Evolutionary conservation across 495 filamentous ascomycete species (phyloP), one percentile per base, ranked within the genome.

Genomic region (Pyrenopolyporus hunteri): DNA sequence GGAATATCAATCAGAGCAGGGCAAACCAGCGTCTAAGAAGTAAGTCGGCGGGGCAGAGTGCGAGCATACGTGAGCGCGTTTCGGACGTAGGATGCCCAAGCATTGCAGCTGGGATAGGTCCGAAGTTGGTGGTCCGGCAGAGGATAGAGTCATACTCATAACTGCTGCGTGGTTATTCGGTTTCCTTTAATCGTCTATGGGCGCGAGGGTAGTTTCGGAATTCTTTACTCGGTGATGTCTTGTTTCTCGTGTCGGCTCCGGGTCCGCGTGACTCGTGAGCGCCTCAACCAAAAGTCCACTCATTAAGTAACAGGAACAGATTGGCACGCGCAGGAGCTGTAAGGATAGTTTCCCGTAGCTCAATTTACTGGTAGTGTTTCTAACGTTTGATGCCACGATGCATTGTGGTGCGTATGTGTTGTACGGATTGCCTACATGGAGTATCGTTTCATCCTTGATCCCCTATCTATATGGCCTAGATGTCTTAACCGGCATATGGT

Each of bases 1-100:
- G 69, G 94, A 98, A 72, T 88, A 82, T 56, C 70, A 87, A 53
- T 80, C 71, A 54, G 70, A 70, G 48, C 71, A 81, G 67, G 64
- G 66, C 50, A 73, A 71, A 49, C 43, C 33, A 13, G 33, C 55
- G 6, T 43, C 59, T 6, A 74, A 64, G 68, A 78, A 79, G 55
- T 79, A 72, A 54, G 11, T 35, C 10, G 8, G 49, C n/a, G n/a
- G n/a, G n/a, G n/a, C n/a, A n/a, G n/a, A n/a, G n/a, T n/a, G n/a
- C n/a, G n/a, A 50, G 13, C 2, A 25, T 28, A 19, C 23, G n/a
- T n/a, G n/a, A n/a, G n/a, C n/a, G n/a, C n/a, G n/a, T n/a, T n/a
- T n/a, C n/a, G n/a, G n/a, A n/a, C n/a, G n/a, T n/a, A n/a, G n/a
- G n/a, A n/a, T n/a, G n/a, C n/a, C n/a, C n/a, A n/a, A n/a, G n/a